Base-by-base conservation (phyloP, 352 stramenopile genomes). In the Peronospora belbahrii region DNA sequence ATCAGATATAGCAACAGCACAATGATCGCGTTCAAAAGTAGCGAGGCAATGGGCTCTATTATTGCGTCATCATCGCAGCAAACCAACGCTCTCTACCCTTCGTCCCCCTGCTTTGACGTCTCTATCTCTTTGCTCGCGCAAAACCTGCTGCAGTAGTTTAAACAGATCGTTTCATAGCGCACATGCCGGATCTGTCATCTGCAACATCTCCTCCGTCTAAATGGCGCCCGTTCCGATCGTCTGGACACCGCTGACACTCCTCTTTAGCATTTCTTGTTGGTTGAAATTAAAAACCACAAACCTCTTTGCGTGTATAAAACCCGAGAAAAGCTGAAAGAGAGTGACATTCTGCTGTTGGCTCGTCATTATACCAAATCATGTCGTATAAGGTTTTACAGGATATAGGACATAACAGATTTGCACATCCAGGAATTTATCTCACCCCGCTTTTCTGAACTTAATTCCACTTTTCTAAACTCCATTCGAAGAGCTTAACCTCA, bases 141-240 rank as follows among this genome's bases (percentile, higher is more conserved):
- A 52, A 48, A 74, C 71, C 1, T 48, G 50, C 28, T 71, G 65
- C 33, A 88, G 62, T 33, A 71, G 48, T 42, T 69, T 61, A 57
- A 83, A 88, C 41, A 88, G 67, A 32, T 84, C 67, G 28, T 74
- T 78, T 15, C 74, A 79, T 6, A 67, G 61, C 47, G 70, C 67
- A 49, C 65, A 78, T 11, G 74, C 74, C 46, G 85, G 70, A 36
- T 89, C 78, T 42, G 85, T 64, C 73, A 89, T 89, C 25, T 74
- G 59, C 59, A 87, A 73, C 73, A 85, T 82, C 48, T 89, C 78
- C 15, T 76, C 67, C 56, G 83, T 69, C 32, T 83, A 73, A 14
- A 89, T 70, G 17, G 78, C 78, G 38, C 70, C 82, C 66, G 86
- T 90, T 52, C 88, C 78, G 38, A 68, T 84, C 66, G 86, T 90